Evolutionary conservation across 805 yeast species (phyloP), one percentile per base, ranked within the genome.

Genomic region (Cyberlindnera subsufficiens): DNA sequence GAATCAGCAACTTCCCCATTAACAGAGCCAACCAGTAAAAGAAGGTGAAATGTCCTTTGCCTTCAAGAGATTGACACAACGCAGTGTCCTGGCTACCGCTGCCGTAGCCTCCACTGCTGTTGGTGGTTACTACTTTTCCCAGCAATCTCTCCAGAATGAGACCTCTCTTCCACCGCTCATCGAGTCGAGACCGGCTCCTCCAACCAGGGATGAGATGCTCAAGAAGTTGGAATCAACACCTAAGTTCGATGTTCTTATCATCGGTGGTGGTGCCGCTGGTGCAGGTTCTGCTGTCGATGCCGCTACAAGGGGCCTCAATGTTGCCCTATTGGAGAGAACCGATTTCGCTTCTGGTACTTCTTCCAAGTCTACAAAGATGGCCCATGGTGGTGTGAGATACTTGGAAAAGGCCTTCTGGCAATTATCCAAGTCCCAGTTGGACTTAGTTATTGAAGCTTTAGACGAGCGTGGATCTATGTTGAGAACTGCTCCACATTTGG

Each of bases 211-310:
- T 4, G 77, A 75, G 37, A 60, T 82, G 46, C 49, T 83, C 39
- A 56, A 69, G 5, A 72, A 71, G 45, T 60, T 82, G 45, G 68
- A 72, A 60, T 53, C 73, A 45, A 57, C 69, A 37, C 64, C 75
- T 41, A 74, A 82, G 59, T 81, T 76, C 57, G 97, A 91, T 61
- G 75, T 90, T n/a, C 66, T 90, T 50, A 73, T 90, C 53, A 80
- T 91, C 53, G 98, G 98, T 47, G 97, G 96, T 53, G 98, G 98
- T 61, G 97, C 97, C 32, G 82, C 93, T 14, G 98, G 98, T 49
- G 71, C 96, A 5, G 98, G 97, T 46, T 78, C 87, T 38, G 97
- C 96, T 1, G 69, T 90, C 35, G 98, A 90, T 66, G 96, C 96
- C 31, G 77, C 83, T 25, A 77, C 95, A 35, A 76, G 98, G 64